A percentile compares a stretch with the other conserved stretches of the same genome.
Evolutionary conservation across 192 early-diverging fungal genomes (phyloP).

Genomic region (Glomus cerebriforme): DNA sequence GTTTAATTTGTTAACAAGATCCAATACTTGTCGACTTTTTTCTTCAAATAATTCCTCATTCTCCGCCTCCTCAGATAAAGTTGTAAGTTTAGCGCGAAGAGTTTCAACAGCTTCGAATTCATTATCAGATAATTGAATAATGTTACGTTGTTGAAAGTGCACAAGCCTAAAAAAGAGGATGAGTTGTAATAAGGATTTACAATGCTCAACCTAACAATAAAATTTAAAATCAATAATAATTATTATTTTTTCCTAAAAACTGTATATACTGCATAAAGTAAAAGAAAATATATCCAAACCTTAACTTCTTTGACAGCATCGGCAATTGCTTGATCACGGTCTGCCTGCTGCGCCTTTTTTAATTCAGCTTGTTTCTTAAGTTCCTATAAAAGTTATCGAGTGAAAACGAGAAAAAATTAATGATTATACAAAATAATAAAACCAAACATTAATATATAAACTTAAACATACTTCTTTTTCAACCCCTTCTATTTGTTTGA

Average conservation of each 20-base stretch:
- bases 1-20: conserved; percentile 6
- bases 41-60: background rate
- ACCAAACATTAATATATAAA: background rate
- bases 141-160: background rate
- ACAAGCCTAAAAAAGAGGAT: conserved; percentile 20
- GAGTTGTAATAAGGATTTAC: conserved; percentile 8
- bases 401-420: too few relatives aligned
- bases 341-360: conserved; percentile 20
- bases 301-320: conserved; percentile 18
- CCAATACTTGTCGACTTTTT: background rate
- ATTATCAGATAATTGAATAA: conserved; percentile 9
- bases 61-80: background rate
- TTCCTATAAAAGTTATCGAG: background rate
- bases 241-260: background rate
- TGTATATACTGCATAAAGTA: background rate
- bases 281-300: background rate
- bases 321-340: conserved; percentile 19
- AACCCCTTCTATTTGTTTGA: background rate
- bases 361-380: background rate
- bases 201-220: background rate
- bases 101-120: conserved; percentile 3
- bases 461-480: conserved; percentile 12
- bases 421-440: background rate
- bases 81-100: background rate
- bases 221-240: too few relatives aligned